Evolutionary conservation across 176 grass and related monocot species (phyloP).

Genomic region (Alopecurus myosuroides): DNA sequence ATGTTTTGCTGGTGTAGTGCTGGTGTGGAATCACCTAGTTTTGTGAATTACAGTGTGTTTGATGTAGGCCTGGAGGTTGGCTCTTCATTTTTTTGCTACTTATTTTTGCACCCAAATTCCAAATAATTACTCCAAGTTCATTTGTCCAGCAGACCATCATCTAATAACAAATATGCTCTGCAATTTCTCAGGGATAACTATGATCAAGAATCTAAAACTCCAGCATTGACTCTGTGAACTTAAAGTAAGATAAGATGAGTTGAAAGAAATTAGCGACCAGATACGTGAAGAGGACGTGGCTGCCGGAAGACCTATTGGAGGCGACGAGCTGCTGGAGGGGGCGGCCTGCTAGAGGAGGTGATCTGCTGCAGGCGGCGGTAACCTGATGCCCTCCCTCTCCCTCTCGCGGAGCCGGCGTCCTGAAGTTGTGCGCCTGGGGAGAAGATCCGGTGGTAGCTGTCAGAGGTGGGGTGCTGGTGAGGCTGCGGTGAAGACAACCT

Average conservation of each 20-base stretch:
- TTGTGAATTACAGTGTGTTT: background rate
- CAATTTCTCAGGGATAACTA: constrained; percentile 55
- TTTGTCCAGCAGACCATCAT: too few species aligned
- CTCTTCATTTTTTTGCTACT: constrained; percentile 22
- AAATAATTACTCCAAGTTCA: too few species aligned
- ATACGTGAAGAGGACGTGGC: constrained; percentile 50
- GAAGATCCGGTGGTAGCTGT: too few species aligned
- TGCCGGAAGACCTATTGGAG: constrained; percentile 48
- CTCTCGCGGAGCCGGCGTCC: too few species aligned
- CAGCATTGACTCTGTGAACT: constrained; percentile 54
- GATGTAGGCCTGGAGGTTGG: constrained; percentile 14
- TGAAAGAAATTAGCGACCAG: constrained; percentile 48
- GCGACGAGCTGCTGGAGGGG: too few species aligned
- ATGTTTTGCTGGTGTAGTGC: background rate
- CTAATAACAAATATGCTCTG: background rate
- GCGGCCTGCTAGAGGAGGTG: too few species aligned
- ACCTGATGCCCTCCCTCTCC: too few species aligned
- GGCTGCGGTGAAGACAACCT: too few species aligned
- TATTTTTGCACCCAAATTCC: too few species aligned
- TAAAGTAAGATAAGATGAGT: constrained; percentile 52
- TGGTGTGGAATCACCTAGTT: background rate
- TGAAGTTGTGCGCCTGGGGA: too few species aligned
- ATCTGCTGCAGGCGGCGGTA: too few species aligned
- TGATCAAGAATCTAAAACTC: constrained; percentile 60
- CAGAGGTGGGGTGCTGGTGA: too few species aligned